Conservation (phyloP, 805 yeast genomes). For the Kluyveromyces lactis region DNA sequence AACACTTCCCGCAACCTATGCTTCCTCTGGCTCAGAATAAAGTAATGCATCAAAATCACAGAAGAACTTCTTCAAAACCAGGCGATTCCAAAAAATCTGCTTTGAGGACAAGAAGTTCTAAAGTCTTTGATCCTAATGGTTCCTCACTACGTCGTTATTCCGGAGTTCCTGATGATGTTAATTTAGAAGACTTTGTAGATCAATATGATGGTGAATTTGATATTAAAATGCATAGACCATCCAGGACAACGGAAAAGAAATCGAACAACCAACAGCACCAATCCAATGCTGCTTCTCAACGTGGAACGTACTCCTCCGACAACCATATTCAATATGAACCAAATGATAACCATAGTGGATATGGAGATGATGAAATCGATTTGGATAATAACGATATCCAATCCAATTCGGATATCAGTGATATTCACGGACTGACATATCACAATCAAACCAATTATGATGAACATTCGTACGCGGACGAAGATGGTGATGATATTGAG, state of each 20-base stretch:
- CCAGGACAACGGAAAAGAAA: conserved; percentile 1
- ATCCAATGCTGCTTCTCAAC: not conserved
- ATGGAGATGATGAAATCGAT: not conserved
- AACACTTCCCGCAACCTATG: not conserved
- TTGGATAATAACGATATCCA: not conserved
- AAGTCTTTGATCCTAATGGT: conserved; percentile 64
- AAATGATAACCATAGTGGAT: conserved; percentile 1
- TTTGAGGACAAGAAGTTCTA: conserved; percentile 61
- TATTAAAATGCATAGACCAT: not conserved
- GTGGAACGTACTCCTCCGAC: not conserved
- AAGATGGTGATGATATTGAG: conserved; percentile 20
- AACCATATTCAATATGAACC: not conserved
- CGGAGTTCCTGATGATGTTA: conserved; percentile 40
- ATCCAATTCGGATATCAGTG: not conserved
- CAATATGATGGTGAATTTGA: conserved; percentile 2
- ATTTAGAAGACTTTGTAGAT: conserved; percentile 6
- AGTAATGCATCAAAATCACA: conserved; percentile 5
- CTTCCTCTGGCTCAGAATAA: conserved; percentile 7
- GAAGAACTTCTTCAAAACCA: conserved; percentile 22
- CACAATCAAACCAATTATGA: not conserved
- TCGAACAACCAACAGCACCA: not conserved
- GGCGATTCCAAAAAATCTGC: not conserved
- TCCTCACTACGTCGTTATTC: conserved; percentile 67
- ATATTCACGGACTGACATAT: not conserved
- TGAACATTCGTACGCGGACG: conserved; percentile 11